Conservation (phyloP, 2,329 filamentous ascomycete genomes). For the Boeremia exigua region DNA sequence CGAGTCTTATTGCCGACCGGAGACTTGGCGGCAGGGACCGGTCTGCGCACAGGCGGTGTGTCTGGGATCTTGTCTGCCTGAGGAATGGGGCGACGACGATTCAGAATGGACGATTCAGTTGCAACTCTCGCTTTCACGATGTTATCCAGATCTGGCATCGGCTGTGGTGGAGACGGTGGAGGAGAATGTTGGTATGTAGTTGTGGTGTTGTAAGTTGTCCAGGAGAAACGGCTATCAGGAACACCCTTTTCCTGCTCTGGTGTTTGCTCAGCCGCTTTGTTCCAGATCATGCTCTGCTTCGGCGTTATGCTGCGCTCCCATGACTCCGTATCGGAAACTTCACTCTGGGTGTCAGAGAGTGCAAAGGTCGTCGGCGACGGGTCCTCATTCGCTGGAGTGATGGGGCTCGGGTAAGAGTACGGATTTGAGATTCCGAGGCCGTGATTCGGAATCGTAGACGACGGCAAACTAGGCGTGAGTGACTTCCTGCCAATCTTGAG, state of each 20-base stretch:
- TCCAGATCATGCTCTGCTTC: conserved; percentile 29
- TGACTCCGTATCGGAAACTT: conserved; percentile 21
- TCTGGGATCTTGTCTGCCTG: conserved; percentile 30
- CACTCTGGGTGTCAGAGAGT: conserved; percentile 14
- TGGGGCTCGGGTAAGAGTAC: conserved; percentile 37
- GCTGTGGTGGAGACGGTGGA: conserved; percentile 50
- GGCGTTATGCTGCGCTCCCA: conserved; percentile 32
- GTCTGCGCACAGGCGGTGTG: conserved; percentile 32
- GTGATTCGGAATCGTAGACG: conserved; percentile 36
- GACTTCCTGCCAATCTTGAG: conserved; percentile 50
- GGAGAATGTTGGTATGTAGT: conserved; percentile 51
- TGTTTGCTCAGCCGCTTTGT: conserved; percentile 31
- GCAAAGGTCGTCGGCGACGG: conserved; percentile 21
- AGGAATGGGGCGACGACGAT: conserved; percentile 41
- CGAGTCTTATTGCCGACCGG: conserved; percentile 25
- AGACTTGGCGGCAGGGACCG: conserved; percentile 27
- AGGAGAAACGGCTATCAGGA: conserved; percentile 36
- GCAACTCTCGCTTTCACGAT: conserved; percentile 22
- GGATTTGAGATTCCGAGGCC: conserved; percentile 32
- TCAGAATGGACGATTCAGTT: conserved; percentile 40
- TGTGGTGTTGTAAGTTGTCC: conserved; percentile 44
- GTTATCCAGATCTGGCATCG: conserved; percentile 34
- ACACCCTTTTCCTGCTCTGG: conserved; percentile 30
- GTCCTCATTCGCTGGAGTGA: conserved; percentile 35
- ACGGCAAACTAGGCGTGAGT: conserved; percentile 43